Evolutionary conservation across 2,329 filamentous ascomycete species (phyloP), one percentile per base, ranked within the genome.

Genomic region (Alternaria ventricosa): DNA sequence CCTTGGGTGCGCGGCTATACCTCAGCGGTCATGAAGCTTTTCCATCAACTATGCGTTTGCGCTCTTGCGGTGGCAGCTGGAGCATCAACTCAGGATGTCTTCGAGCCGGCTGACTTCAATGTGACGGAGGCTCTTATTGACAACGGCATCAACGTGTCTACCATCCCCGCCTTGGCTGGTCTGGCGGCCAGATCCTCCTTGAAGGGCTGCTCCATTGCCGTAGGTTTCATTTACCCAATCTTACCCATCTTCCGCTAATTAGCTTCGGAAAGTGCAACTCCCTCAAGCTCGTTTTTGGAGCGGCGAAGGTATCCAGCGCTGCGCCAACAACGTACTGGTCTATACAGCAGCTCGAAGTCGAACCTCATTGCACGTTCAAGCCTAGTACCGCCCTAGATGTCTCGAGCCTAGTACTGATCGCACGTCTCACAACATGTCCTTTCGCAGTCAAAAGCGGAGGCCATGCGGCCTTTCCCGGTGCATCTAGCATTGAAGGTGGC

Each of bases 361-460:
- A 33, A 6, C 70, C 69, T 6, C 27, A 55, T 2, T 70, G 68
- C 33, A 55, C 71, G 3, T 71, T 72, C 43, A 64, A 63, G n/a
- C 67, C 70, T 10, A 33, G 15, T 2, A 44, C 53, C 6, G 50
- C 69, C 10, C 13, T 57, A 0, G 67, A 71, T 22, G 59, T 73
- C 2, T 68, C 71, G 3, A 67, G 60, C 11, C 53, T 65, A 7
- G 57, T 71, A 5, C 45, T 69, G 1, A 55, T 71, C 5, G 64
- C 67, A 10, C 68, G 69, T 9, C 30, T 73, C 15, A 70, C 69
- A 9, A 67, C 71, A 51, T 78, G 71, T 56, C 72, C 71, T 77
- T 83, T 83, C 59, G 81, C 82, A 1, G 75, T 83, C 9, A 82
- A 81, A 56, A 79, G 80, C 46, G 82, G 82, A 36, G 83, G 83